Evolutionary conservation across 2,329 filamentous ascomycete species (phyloP), one percentile per base, ranked within the genome.

Genomic region (Monosporascus sp.): DNA sequence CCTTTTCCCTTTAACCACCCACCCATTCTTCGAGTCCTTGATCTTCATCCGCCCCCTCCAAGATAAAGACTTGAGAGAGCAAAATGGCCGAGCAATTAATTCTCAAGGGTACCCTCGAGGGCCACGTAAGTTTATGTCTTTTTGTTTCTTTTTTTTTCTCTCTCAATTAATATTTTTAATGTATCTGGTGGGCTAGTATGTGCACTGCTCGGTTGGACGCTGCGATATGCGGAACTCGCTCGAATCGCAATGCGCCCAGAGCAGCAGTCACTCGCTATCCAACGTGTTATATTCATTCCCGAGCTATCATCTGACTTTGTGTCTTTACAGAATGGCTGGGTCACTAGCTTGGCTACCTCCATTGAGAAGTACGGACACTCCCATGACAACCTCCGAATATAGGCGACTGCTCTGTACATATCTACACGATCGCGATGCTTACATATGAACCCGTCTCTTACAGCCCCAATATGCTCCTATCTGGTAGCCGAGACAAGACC

Each of bases 391-490:
- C 34, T 51, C 52, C 49, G 48, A 51, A 51, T 42, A 55, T 52
- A 56, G 52, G 48, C 51, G 44, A 51, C 51, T 24, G 53, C 52
- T 49, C 48, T 52, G 41, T 45, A 57, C 54, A 45, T 49, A 47
- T 56, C 57, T 53, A 46, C 22, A 3, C 50, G 55, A 66, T 57
- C 53, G 54, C 54, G 14, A 63, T 60, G 58, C 65, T 69, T 54
- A 69, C 60, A 49, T 18, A 45, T 53, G 57, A 65, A 65, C 59
- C 58, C 53, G 18, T 24, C 41, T 61, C 54, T 48, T 56, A 58
- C 67, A 84, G 90, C 89, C 94, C 94, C 73, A 97, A 99, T 85
- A 97, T 99, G 93, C 92, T 99, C 75, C 86, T 99, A 71, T 99
- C 94, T 67, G 93, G 83, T 72, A 90, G 85, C 74, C 91, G 94